These are phyloP conservation scores for Linum usitatissimum DNA, from an alignment of 345 rosid species.

Conservation along the genomic window DNA sequence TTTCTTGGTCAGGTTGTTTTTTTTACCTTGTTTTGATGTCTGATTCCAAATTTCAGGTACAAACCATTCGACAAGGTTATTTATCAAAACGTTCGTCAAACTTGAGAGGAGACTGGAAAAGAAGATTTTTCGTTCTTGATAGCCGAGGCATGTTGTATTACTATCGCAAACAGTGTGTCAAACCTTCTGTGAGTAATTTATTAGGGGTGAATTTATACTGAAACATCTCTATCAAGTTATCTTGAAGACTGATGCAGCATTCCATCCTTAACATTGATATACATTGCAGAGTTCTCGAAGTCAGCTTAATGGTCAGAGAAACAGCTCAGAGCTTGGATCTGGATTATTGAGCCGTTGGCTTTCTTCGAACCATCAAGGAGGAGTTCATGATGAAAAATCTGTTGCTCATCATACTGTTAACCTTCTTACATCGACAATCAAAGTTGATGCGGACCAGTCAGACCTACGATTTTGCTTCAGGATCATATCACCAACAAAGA, in stretches of 20 bases:
- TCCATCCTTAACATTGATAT: constrained; percentile 13
- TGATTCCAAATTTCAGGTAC: constrained; percentile 36
- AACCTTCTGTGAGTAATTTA: constrained; percentile 44
- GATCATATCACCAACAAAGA: constrained; percentile 36
- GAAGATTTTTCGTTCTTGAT: constrained; percentile 75
- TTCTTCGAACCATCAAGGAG: constrained; percentile 70
- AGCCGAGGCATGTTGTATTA: constrained; percentile 75
- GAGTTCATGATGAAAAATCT: constrained; percentile 59
- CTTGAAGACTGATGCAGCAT: not conserved
- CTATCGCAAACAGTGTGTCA: constrained; percentile 60
- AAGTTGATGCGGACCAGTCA: constrained; percentile 66
- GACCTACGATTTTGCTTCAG: constrained; percentile 80
- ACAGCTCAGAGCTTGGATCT: constrained; percentile 37
- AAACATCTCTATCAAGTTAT: not conserved
- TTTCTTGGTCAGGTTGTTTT: not conserved
- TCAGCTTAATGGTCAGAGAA: constrained; percentile 40
- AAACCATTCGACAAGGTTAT: constrained; percentile 73
- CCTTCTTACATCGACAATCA: constrained; percentile 66
- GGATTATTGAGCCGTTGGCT: constrained; percentile 74
- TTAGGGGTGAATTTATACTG: not conserved
- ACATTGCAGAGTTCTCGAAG: constrained; percentile 44
- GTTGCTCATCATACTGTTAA: constrained; percentile 67
- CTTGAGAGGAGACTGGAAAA: constrained; percentile 74
- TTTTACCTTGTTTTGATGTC: not conserved
- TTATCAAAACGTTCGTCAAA: constrained; percentile 77